phyloP scores from a whole-genome alignment of 805 yeast species.

The Kuraishia ogatae region DNA sequence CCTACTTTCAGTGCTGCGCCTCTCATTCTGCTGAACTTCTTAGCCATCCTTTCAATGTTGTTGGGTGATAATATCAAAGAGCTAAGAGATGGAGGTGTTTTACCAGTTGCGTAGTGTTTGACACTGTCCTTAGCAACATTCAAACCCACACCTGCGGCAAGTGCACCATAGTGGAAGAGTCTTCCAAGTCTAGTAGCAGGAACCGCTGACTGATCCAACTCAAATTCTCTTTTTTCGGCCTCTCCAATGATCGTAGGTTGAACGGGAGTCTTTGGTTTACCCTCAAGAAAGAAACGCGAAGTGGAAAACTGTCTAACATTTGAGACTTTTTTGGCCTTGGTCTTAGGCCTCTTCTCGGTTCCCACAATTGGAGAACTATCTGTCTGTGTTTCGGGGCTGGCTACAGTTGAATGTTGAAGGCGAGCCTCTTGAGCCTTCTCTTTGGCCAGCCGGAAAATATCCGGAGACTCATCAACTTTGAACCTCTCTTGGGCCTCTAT shows the following conservation, averaged over 20 bases:
- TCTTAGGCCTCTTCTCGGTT: conserved; percentile 13
- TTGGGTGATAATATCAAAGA: conserved; percentile 65
- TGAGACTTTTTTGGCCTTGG: conserved; percentile 7
- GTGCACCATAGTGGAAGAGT: conserved; percentile 83
- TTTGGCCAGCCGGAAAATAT: conserved; percentile 24
- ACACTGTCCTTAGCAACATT: conserved; percentile 77
- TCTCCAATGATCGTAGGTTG: conserved; percentile 17
- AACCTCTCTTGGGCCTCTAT: neutral
- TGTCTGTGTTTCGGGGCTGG: conserved; percentile 5
- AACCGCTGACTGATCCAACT: conserved; percentile 58
- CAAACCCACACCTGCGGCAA: conserved; percentile 87
- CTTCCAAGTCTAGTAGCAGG: conserved; percentile 86
- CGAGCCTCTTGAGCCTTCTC: conserved; percentile 18
- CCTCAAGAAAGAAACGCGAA: neutral
- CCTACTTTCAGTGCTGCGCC: conserved; percentile 98
- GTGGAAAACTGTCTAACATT: conserved; percentile 15
- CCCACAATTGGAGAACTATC: conserved; percentile 6
- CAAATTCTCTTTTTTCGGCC: conserved; percentile 28
- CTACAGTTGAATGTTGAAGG: neutral
- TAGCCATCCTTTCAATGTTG: conserved; percentile 82
- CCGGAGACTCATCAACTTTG: conserved; percentile 11
- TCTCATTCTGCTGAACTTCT: conserved; percentile 85
- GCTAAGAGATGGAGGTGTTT: conserved; percentile 38
- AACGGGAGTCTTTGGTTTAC: neutral
- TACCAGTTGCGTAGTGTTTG: conserved; percentile 53